phyloP scores from a whole-genome alignment of 208 protist genomes.

The Leishmania major region DNA sequence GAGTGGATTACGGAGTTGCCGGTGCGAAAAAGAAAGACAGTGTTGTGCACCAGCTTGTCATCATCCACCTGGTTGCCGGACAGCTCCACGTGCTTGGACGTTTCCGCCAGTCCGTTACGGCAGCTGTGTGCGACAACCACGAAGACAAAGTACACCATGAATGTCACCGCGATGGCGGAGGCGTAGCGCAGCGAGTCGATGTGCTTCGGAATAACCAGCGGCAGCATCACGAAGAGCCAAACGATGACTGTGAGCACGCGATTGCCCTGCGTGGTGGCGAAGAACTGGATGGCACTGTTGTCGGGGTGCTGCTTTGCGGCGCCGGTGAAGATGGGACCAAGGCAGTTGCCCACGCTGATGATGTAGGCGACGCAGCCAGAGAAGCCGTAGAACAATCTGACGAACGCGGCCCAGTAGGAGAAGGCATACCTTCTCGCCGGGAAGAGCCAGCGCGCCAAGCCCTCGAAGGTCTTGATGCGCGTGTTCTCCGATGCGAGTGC shows the following conservation, averaged over 20 bases:
- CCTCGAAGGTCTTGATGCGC: slow-evolving; percentile 44
- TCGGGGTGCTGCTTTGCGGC: slow-evolving; percentile 16
- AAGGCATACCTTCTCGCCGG: slow-evolving; percentile 26
- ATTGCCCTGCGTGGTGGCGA: slow-evolving; percentile 24
- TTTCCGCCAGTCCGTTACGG: slow-evolving; percentile 30
- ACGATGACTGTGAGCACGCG: slow-evolving; percentile 39
- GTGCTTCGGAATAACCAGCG: slow-evolving; percentile 57
- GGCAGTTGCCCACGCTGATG: slow-evolving; percentile 39
- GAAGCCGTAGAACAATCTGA: slow-evolving; percentile 40
- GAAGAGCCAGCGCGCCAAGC: slow-evolving; percentile 39
- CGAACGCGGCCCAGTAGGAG: slow-evolving; percentile 44
- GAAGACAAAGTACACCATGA: slow-evolving; percentile 56
- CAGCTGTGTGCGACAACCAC: slow-evolving; percentile 49
- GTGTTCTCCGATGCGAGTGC: slow-evolving; percentile 40
- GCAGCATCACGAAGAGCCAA: slow-evolving; percentile 61
- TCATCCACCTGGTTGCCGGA: slow-evolving; percentile 16
- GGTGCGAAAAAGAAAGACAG: slow-evolving; percentile 46
- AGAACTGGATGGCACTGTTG: slow-evolving; percentile 28
- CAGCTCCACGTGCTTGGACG: slow-evolving; percentile 25
- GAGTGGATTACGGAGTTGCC: slow-evolving; percentile 44
- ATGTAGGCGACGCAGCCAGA: slow-evolving; percentile 37
- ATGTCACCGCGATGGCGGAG: slow-evolving; percentile 47
- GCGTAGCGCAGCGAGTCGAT: slow-evolving; percentile 72
- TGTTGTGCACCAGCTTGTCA: slow-evolving; percentile 22
- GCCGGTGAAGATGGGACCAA: slow-evolving; percentile 35